Evolutionary conservation across 2,329 filamentous ascomycete species (phyloP).

Genomic region (Penicillium sp.): DNA sequence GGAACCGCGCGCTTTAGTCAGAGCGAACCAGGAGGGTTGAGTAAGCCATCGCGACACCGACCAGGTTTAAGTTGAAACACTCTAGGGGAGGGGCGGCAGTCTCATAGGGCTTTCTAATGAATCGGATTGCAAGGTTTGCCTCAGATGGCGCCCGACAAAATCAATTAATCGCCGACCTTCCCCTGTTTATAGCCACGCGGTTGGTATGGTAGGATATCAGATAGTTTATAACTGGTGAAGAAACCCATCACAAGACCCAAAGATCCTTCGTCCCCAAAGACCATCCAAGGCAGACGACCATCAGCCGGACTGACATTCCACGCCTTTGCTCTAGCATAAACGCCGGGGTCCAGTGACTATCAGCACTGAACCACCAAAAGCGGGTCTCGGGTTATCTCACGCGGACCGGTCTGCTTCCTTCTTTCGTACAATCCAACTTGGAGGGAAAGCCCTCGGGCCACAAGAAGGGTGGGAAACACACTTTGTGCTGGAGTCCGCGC

Average conservation of each 20-base stretch:
- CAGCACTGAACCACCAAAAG: too few relatives aligned
- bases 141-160: conserved; percentile 13
- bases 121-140: conserved; percentile 4
- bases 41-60: background rate
- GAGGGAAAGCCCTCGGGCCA: background rate
- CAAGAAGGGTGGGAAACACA: background rate
- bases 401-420: background rate
- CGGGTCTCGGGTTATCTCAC: background rate
- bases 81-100: background rate
- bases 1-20: background rate
- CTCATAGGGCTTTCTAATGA: background rate
- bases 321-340: background rate
- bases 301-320: conserved; percentile 1
- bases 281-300: background rate
- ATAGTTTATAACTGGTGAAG: background rate
- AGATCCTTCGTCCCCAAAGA: background rate
- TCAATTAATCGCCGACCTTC: background rate
- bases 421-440: background rate
- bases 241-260: background rate
- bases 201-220: background rate
- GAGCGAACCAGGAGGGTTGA: background rate
- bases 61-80: background rate
- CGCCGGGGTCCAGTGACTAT: background rate
- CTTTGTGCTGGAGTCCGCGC: background rate
- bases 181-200: background rate